Conservation (phyloP, 75 land plant genomes). For the Cupressus sempervirens region DNA sequence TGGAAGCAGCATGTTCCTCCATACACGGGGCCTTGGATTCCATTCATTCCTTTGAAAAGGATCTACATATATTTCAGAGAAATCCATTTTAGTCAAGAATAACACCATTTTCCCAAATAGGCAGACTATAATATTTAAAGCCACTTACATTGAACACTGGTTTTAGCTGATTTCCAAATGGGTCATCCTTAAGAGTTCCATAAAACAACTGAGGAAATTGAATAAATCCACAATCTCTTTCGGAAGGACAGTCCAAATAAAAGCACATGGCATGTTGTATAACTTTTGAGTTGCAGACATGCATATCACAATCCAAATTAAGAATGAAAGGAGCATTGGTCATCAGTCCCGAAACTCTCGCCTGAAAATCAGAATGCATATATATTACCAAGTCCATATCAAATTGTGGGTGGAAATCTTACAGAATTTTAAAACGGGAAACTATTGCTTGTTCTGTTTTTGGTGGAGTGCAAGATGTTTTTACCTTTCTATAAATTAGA, state of each 20-base stretch:
- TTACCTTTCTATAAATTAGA: no score
- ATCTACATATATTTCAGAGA: not conserved
- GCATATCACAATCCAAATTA: constrained; percentile 48
- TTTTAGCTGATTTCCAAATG: constrained; percentile 1
- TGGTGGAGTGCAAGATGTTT: no score
- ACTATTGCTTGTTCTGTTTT: no score
- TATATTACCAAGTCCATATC: no score
- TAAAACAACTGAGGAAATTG: no score
- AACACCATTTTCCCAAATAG: no score
- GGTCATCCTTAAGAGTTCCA: not conserved
- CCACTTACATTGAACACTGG: not conserved
- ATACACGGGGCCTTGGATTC: constrained; percentile 28
- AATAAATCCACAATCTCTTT: not conserved
- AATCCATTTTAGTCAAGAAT: no score
- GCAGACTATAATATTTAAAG: no score
- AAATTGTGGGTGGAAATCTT: no score
- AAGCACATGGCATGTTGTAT: constrained; percentile 25
- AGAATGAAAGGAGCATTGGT: constrained; percentile 46
- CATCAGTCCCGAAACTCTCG: constrained; percentile 34
- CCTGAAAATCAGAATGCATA: not conserved
- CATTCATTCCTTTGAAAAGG: constrained; percentile 14
- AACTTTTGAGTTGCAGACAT: constrained; percentile 43
- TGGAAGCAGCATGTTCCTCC: constrained; percentile 35
- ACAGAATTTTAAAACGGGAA: no score
- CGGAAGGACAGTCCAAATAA: constrained; percentile 1